Percentiles rank a stretch among this genome's conserved stretches.
Conservation (phyloP, 768 basidiomycete species). For the Phallus indusiatus region DNA sequence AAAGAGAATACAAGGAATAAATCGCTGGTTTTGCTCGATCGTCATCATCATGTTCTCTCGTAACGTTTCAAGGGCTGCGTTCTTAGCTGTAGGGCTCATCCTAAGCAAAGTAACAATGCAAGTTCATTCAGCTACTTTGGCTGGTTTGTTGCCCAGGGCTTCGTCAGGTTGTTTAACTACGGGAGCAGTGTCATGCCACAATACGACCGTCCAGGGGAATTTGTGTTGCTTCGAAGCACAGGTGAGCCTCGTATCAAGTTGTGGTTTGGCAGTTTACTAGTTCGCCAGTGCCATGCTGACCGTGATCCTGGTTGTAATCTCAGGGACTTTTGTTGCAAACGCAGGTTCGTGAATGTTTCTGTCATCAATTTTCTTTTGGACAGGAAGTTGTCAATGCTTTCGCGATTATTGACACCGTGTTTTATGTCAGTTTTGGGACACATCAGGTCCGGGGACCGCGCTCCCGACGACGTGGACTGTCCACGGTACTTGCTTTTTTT, state of each 20-base stretch:
- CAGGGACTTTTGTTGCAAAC: constrained; percentile 8
- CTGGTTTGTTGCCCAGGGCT: constrained; percentile 1
- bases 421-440: constrained; percentile 6
- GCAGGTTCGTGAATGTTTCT: background rate
- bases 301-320: too few relatives aligned
- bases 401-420: background rate
- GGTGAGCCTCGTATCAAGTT: background rate
- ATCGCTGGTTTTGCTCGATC: background rate
- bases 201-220: constrained; percentile 4
- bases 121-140: background rate
- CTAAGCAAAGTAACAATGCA: too few relatives aligned
- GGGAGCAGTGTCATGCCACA: constrained; percentile 2
- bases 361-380: background rate
- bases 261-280: too few relatives aligned
- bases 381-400: too few relatives aligned
- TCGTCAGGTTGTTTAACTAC: background rate
- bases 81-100: background rate
- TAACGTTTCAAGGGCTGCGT: background rate
- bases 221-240: constrained; percentile 7
- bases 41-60: background rate
- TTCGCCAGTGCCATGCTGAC: too few relatives aligned
- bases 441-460: background rate
- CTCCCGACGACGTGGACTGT: constrained; percentile 5
- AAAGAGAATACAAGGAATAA: too few relatives aligned
- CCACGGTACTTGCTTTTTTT: background rate